phyloP scores from a whole-genome alignment of 768 basidiomycete species.

The Phaffia tasmanica region DNA sequence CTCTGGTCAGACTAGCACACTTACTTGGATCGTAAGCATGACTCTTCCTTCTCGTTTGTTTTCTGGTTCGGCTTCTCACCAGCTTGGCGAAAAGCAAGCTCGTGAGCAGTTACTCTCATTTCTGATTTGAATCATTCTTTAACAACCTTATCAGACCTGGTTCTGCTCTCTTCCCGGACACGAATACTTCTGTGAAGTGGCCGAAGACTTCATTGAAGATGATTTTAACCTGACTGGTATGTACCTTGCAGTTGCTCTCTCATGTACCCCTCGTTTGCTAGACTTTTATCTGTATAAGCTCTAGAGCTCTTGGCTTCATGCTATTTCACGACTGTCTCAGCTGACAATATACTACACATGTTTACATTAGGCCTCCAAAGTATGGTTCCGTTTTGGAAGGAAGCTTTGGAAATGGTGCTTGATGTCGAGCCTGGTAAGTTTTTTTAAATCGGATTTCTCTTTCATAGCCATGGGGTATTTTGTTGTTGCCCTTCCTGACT shows the following conservation, averaged over 20 bases:
- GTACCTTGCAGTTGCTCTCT: background rate
- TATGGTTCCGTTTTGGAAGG: constrained; percentile 99
- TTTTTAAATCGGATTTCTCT: background rate
- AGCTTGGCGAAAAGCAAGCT: background rate
- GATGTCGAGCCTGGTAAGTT: constrained; percentile 93
- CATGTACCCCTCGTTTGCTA: background rate
- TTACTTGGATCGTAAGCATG: constrained; percentile 26
- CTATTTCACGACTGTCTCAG: no score
- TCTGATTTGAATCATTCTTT: background rate
- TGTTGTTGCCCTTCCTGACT: background rate
- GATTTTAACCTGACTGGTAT: constrained; percentile 87
- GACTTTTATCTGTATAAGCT: background rate
- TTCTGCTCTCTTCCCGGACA: constrained; percentile 41
- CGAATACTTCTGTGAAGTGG: constrained; percentile 96
- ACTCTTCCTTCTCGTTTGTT: background rate
- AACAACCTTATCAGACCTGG: constrained; percentile 14
- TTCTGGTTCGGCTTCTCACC: background rate
- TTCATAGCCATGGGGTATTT: no score
- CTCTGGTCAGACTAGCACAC: constrained; percentile 21
- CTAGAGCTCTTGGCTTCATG: no score
- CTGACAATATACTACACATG: no score
- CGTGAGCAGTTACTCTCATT: background rate
- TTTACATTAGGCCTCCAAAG: constrained; percentile 52
- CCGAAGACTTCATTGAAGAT: constrained; percentile 98
- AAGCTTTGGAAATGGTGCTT: constrained; percentile 99